These are phyloP conservation scores for Lasiodiplodia sp. DNA, from an alignment of 2,329 filamentous ascomycete genomes.

Conservation along the genomic window DNA sequence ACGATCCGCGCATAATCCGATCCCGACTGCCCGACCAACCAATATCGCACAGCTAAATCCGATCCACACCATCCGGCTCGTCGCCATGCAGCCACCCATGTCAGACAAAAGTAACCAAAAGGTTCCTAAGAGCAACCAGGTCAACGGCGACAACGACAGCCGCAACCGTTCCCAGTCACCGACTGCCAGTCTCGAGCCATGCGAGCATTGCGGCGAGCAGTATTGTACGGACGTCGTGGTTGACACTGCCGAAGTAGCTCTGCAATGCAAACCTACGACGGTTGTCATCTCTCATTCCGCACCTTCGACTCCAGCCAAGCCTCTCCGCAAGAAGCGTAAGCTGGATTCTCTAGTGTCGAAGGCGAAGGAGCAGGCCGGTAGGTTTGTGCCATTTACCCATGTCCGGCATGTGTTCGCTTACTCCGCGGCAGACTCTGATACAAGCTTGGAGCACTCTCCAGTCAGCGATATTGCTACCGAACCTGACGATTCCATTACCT, in stretches of 20 bases:
- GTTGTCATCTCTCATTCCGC: not conserved
- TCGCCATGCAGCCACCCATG: not conserved
- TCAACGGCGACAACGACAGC: not conserved
- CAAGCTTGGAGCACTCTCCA: not conserved
- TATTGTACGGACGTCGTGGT: slow-evolving; percentile 11
- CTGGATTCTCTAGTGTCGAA: slow-evolving; percentile 1
- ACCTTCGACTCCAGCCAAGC: slow-evolving; percentile 4
- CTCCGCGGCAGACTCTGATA: not conserved
- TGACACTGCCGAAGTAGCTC: slow-evolving; percentile 2
- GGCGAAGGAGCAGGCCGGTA: slow-evolving; percentile 14
- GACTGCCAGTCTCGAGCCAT: slow-evolving; percentile 2
- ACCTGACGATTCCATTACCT: too few species aligned
- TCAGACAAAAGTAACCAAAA: not conserved
- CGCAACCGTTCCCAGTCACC: not conserved
- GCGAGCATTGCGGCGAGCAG: slow-evolving; percentile 14
- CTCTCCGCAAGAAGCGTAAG: slow-evolving; percentile 21
- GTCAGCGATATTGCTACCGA: not conserved
- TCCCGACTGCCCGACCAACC: not conserved
- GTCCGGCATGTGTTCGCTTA: not conserved
- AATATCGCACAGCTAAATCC: not conserved
- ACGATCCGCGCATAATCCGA: not conserved
- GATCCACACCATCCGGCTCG: not conserved
- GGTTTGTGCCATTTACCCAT: not conserved
- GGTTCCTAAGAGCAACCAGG: not conserved
- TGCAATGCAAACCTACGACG: not conserved